Conservation (phyloP, 2,329 filamentous ascomycete species). For the Cercospora sojina region DNA sequence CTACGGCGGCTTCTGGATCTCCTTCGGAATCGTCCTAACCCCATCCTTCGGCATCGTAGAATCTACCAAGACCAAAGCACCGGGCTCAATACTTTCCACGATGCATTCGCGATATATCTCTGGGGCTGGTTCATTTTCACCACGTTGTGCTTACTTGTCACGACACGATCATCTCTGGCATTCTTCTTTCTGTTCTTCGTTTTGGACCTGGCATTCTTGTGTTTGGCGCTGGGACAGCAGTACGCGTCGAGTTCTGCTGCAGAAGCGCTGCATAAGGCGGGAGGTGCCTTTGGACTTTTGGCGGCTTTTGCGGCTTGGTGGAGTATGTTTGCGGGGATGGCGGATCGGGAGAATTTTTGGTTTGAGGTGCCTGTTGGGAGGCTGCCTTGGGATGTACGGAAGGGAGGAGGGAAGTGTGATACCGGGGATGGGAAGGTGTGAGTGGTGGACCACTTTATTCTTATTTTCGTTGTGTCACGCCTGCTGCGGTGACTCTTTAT, state of each 20-base stretch:
- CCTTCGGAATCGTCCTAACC: slow-evolving; percentile 17
- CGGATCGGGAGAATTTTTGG: slow-evolving; percentile 53
- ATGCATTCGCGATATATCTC: slow-evolving; percentile 72
- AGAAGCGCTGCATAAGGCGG: slow-evolving; percentile 57
- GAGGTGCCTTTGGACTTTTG: slow-evolving; percentile 76
- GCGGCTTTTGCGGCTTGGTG: slow-evolving; percentile 85
- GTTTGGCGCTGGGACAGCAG: slow-evolving; percentile 54
- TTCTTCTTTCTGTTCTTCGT: slow-evolving; percentile 77
- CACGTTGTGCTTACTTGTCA: slow-evolving; percentile 69
- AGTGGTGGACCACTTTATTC: background rate
- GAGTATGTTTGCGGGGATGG: slow-evolving; percentile 66
- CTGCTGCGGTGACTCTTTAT: background rate
- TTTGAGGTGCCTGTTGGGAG: slow-evolving; percentile 36
- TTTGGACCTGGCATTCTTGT: slow-evolving; percentile 71
- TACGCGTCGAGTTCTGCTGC: slow-evolving; percentile 33
- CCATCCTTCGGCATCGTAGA: slow-evolving; percentile 15
- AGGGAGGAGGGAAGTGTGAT: background rate
- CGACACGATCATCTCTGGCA: slow-evolving; percentile 71
- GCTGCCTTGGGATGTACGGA: slow-evolving; percentile 38
- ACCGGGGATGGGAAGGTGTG: background rate
- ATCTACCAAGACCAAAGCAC: slow-evolving; percentile 39
- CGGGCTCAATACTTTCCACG: slow-evolving; percentile 48
- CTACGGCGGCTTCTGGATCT: slow-evolving; percentile 60
- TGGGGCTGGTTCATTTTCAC: slow-evolving; percentile 86
- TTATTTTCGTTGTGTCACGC: background rate